phyloP scores from a whole-genome alignment of 176 grass and related monocot species.

The Ensete glaucum region DNA sequence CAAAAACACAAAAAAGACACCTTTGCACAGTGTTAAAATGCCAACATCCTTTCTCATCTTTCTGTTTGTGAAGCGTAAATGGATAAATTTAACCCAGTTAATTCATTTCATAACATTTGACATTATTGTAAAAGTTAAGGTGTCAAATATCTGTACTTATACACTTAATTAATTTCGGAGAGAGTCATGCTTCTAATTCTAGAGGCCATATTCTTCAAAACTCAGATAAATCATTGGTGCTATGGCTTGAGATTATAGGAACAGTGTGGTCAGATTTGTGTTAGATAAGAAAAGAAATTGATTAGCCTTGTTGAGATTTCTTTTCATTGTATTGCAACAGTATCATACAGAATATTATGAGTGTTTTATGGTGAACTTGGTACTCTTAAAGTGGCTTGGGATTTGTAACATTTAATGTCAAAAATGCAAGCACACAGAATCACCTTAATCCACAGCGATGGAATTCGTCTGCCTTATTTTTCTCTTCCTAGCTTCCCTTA shows the following conservation, averaged over 20 bases:
- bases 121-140: too few relatives aligned
- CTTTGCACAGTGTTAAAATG: too few relatives aligned
- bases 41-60: too few relatives aligned
- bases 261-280: not conserved
- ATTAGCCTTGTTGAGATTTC: not conserved
- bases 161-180: too few relatives aligned
- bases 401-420: not conserved
- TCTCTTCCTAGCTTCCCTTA: slow-evolving; percentile 57
- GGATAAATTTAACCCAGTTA: too few relatives aligned
- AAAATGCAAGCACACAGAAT: not conserved
- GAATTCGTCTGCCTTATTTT: slow-evolving; percentile 43
- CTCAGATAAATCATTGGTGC: not conserved
- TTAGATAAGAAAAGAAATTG: not conserved
- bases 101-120: too few relatives aligned
- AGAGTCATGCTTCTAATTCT: too few relatives aligned
- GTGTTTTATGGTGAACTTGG: not conserved
- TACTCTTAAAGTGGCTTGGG: not conserved
- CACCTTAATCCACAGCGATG: slow-evolving; percentile 6
- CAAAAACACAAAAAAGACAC: too few relatives aligned
- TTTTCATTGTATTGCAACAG: not conserved
- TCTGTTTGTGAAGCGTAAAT: too few relatives aligned
- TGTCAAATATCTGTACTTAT: too few relatives aligned
- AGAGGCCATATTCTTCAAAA: too few relatives aligned
- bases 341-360: not conserved
- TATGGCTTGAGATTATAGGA: not conserved